phyloP scores from a whole-genome alignment of 345 rosid genomes.

The Zanthoxylum bungeanum region DNA sequence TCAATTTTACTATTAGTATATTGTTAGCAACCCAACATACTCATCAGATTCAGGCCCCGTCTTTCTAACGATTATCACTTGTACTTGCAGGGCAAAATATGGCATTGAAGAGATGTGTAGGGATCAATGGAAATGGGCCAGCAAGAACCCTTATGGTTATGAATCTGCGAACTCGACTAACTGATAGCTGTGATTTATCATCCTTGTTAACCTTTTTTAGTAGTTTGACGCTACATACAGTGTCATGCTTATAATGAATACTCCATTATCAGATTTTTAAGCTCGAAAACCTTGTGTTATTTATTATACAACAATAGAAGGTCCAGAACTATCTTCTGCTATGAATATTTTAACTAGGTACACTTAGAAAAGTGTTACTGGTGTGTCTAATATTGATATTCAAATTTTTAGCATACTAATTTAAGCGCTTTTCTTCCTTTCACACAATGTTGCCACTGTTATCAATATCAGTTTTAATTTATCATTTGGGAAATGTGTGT shows the following conservation, averaged over 20 bases:
- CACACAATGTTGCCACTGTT: no score
- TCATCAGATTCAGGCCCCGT: no score
- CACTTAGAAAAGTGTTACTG: neutral
- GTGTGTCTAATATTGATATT: neutral
- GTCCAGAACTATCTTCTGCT: neutral
- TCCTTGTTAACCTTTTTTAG: neutral
- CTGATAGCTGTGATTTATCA: constrained; percentile 5
- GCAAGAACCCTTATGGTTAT: constrained; percentile 89
- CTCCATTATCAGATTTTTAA: neutral
- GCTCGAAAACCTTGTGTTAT: constrained; percentile 1
- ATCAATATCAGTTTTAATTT: no score
- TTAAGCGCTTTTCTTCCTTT: neutral
- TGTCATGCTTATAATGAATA: neutral
- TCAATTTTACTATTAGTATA: no score
- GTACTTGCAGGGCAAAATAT: constrained; percentile 60
- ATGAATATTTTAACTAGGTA: neutral
- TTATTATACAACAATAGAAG: constrained; percentile 3
- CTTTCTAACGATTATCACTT: neutral
- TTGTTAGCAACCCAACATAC: no score
- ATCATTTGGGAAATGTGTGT: no score
- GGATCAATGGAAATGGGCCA: constrained; percentile 94
- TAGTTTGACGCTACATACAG: no score
- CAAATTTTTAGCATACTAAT: neutral
- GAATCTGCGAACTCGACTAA: constrained; percentile 39
- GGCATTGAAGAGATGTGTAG: constrained; percentile 92